phyloP scores from a whole-genome alignment of 345 rosid species.

The Corchorus olitorius region DNA sequence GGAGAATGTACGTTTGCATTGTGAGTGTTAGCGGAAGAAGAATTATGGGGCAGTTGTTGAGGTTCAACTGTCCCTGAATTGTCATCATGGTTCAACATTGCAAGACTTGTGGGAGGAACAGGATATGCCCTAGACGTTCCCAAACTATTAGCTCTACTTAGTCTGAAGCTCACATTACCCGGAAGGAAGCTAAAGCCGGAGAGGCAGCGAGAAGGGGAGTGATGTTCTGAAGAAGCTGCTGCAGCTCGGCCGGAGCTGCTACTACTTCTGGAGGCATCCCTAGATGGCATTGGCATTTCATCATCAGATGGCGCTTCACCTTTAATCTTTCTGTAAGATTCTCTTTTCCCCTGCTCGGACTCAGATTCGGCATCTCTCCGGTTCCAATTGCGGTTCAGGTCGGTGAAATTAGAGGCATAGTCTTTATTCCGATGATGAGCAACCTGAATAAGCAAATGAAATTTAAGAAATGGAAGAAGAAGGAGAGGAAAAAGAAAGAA shows the following conservation, averaged over 20 bases:
- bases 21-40: slow-evolving; percentile 29
- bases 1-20: slow-evolving; percentile 42
- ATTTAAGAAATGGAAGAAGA: neutral
- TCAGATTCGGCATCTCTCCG: slow-evolving; percentile 29
- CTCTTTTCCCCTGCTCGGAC: slow-evolving; percentile 37
- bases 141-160: slow-evolving; percentile 74
- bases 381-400: slow-evolving; percentile 33
- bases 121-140: slow-evolving; percentile 72
- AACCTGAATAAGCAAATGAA: neutral
- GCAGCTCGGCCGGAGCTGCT: slow-evolving; percentile 56
- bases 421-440: slow-evolving; percentile 39
- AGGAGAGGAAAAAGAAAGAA: neutral
- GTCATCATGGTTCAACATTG: slow-evolving; percentile 39
- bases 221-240: slow-evolving; percentile 44
- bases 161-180: slow-evolving; percentile 75
- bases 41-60: neutral
- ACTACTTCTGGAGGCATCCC: slow-evolving; percentile 37
- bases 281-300: slow-evolving; percentile 31
- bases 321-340: slow-evolving; percentile 43
- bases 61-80: slow-evolving; percentile 19
- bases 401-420: slow-evolving; percentile 26
- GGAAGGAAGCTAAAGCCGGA: slow-evolving; percentile 69
- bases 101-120: slow-evolving; percentile 39
- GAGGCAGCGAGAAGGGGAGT: slow-evolving; percentile 62
- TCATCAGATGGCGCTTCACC: slow-evolving; percentile 33